phyloP scores from a whole-genome alignment of 495 filamentous ascomycete species.

The Rhizodiscina lignyota region DNA sequence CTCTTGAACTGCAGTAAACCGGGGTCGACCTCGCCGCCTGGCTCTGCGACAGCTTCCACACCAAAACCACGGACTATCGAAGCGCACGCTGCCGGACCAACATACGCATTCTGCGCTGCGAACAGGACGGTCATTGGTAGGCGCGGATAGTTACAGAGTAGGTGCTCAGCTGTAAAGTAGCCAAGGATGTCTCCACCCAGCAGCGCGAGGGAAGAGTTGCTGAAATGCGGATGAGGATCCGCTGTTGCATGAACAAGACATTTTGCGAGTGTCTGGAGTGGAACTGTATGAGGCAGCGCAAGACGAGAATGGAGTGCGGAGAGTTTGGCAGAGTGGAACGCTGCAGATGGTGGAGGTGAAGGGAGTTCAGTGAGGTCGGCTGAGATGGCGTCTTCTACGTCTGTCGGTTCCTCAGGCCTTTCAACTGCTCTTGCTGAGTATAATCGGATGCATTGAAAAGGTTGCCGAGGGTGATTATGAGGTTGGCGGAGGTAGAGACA shows the following conservation, averaged over 20 bases:
- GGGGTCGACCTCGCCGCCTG: slow-evolving; percentile 82
- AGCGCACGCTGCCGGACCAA: slow-evolving; percentile 51
- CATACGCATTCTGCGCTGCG: slow-evolving; percentile 68
- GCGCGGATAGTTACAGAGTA: slow-evolving; percentile 75
- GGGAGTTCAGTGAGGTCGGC: slow-evolving; percentile 19
- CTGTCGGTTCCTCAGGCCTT: too few relatives aligned
- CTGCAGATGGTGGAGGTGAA: slow-evolving; percentile 51
- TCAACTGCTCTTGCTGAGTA: too few relatives aligned
- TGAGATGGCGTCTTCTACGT: too few relatives aligned
- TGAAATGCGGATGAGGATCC: slow-evolving; percentile 56
- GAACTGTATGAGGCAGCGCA: slow-evolving; percentile 62
- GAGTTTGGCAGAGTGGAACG: slow-evolving; percentile 72
- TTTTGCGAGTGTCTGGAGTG: slow-evolving; percentile 70
- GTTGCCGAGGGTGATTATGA: slow-evolving; percentile 11
- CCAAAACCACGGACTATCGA: slow-evolving; percentile 72
- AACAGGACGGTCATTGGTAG: slow-evolving; percentile 70
- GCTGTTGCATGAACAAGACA: slow-evolving; percentile 73
- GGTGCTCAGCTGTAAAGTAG: slow-evolving; percentile 74
- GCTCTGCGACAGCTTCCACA: slow-evolving; percentile 64
- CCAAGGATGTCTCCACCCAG: slow-evolving; percentile 69
- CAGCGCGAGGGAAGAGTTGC: slow-evolving; percentile 65
- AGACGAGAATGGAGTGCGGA: slow-evolving; percentile 87
- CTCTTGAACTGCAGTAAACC: slow-evolving; percentile 73
- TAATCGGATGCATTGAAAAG: too few relatives aligned
- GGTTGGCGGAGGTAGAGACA: slow-evolving; percentile 8